A percentile compares a stretch with the other conserved stretches of the same genome.
These are phyloP conservation scores for Avena eriantha DNA, from an alignment of 176 grass and related monocot species.

Conservation along the genomic window DNA sequence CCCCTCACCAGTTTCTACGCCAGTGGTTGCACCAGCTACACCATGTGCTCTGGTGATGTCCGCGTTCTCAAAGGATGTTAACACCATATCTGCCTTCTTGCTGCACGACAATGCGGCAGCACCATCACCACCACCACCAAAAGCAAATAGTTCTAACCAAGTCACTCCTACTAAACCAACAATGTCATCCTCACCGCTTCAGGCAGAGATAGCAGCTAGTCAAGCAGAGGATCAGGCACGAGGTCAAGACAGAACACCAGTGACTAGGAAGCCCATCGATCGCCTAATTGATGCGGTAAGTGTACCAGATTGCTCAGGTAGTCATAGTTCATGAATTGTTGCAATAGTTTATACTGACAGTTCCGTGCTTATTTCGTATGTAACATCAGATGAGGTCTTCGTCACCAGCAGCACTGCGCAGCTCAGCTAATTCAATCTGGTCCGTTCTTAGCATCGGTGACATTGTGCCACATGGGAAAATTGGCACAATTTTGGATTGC, in stretches of 20 bases:
- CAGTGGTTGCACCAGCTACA: background rate
- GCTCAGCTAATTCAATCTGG: background rate
- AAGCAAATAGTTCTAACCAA: slow-evolving; percentile 9
- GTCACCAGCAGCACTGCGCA: background rate
- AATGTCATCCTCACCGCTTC: background rate
- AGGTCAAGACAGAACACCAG: background rate
- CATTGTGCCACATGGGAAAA: background rate
- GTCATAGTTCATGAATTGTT: background rate
- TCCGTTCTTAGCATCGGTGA: slow-evolving; percentile 6
- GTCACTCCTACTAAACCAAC: background rate
- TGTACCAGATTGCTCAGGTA: background rate
- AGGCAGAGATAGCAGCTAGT: background rate
- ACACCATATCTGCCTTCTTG: background rate
- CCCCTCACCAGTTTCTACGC: background rate
- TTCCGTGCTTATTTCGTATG: background rate
- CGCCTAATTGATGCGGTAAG: slow-evolving; percentile 40
- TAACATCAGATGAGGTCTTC: slow-evolving; percentile 47
- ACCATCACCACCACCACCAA: background rate
- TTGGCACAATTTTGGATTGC: background rate
- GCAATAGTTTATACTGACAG: background rate
- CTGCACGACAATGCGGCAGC: slow-evolving; percentile 1
- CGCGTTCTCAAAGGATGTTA: background rate
- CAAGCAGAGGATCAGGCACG: background rate
- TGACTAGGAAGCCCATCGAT: slow-evolving; percentile 18
- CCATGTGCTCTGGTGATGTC: background rate